phyloP scores from a whole-genome alignment of 805 yeast genomes.

The Zygosaccharomyces kombuchaensis region DNA sequence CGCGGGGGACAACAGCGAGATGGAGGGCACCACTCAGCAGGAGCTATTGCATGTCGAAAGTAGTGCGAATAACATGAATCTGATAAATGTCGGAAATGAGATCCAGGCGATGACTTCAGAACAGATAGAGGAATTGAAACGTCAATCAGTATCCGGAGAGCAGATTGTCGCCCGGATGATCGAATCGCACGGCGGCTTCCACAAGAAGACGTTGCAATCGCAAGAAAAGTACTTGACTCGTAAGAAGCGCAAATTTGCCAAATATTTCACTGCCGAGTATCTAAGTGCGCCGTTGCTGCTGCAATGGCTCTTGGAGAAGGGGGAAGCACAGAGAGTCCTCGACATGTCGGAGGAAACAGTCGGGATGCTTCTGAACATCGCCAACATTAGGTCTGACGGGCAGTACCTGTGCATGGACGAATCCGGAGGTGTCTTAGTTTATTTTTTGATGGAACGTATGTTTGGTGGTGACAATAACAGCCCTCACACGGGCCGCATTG shows the following conservation, averaged over 20 bases:
- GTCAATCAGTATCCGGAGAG: slow-evolving; percentile 65
- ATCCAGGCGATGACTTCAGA: slow-evolving; percentile 69
- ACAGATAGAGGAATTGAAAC: slow-evolving; percentile 83
- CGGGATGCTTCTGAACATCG: slow-evolving; percentile 72
- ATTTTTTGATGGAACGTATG: slow-evolving; percentile 88
- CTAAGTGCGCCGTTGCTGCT: slow-evolving; percentile 67
- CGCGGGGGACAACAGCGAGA: slow-evolving; percentile 31
- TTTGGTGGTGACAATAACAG: slow-evolving; percentile 38
- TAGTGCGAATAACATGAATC: slow-evolving; percentile 60
- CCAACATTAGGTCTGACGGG: slow-evolving; percentile 86
- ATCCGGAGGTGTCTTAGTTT: slow-evolving; percentile 85
- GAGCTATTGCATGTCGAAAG: slow-evolving; percentile 33
- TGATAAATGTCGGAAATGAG: slow-evolving; percentile 61
- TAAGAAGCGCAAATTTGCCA: slow-evolving; percentile 84
- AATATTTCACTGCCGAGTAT: slow-evolving; percentile 78
- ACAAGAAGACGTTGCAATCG: slow-evolving; percentile 81
- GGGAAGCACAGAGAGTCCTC: slow-evolving; percentile 58
- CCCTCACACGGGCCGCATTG: slow-evolving; percentile 50
- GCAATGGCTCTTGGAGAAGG: slow-evolving; percentile 73
- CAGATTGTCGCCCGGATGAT: slow-evolving; percentile 78
- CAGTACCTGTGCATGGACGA: slow-evolving; percentile 85
- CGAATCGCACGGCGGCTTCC: slow-evolving; percentile 79
- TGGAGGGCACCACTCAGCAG: slow-evolving; percentile 35
- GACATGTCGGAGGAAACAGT: slow-evolving; percentile 84
- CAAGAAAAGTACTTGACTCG: slow-evolving; percentile 90